Conservation (phyloP, 306 rosid species). For the Vicia villosa region DNA sequence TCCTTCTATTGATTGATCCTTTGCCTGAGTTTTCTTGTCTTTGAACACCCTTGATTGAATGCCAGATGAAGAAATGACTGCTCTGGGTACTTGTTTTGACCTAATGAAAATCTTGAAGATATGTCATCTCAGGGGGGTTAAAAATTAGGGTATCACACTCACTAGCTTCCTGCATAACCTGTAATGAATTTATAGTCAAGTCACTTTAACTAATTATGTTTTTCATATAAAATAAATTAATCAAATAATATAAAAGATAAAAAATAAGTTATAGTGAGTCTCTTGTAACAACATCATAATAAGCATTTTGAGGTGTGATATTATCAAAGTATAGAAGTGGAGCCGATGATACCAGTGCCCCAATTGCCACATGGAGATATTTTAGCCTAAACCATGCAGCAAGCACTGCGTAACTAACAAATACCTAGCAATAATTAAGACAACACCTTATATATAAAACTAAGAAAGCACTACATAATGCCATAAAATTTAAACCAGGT, state of each 20-base stretch:
- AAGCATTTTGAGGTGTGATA: background rate
- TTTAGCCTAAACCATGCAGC: background rate
- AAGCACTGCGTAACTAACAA: constrained; percentile 6
- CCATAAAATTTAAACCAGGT: too few species aligned
- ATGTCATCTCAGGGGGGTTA: too few species aligned
- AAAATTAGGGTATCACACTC: too few species aligned
- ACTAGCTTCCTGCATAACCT: background rate
- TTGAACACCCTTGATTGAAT: too few species aligned
- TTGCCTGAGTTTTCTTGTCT: too few species aligned
- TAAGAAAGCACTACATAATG: too few species aligned
- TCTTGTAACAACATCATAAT: background rate
- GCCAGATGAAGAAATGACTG: too few species aligned
- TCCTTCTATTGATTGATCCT: too few species aligned
- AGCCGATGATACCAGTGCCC: constrained; percentile 1
- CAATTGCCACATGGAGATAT: background rate
- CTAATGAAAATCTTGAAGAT: too few species aligned
- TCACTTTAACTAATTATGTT: background rate
- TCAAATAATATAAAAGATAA: background rate
- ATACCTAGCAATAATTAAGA: background rate
- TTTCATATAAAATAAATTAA: background rate
- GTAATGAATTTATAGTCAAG: background rate
- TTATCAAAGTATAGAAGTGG: background rate
- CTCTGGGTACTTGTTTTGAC: too few species aligned
- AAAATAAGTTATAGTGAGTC: background rate
- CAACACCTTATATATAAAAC: too few species aligned